Base-by-base conservation (phyloP, 2,329 filamentous ascomycete species). In the Chaetothyriales sp. region DNA sequence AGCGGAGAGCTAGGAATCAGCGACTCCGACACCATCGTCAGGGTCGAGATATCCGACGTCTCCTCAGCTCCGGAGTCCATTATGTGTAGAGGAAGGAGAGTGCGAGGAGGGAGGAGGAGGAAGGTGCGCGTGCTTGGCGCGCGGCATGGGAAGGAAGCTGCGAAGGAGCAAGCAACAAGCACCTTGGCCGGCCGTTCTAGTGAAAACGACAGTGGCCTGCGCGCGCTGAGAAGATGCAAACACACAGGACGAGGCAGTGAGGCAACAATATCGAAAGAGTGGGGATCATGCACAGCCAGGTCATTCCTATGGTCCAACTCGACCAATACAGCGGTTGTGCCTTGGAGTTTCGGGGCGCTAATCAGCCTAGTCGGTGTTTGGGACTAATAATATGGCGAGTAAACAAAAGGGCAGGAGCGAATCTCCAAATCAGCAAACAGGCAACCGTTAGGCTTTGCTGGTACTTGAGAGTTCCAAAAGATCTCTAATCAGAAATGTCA, bases 1-100 rank as follows among this genome's bases (percentile, higher is more conserved):
- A 71, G 60, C 44, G 66, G 64, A 22, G 64, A 66, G 20, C 75
- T 77, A 44, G 54, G 54, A 28, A 52, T 47, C 6, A 39, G 8
- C 32, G 32, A 39, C 32, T 39, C 32, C 32, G 32, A 39, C 32
- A 15, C 32, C 32, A 15, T 15, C 2, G 32, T 39, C 7, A 39
- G 32, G 15, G 10, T 39, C 32, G 32, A 39, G 2, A 39, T 15
- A 15, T 39, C 32, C 32, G 32, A 39, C 32, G 15, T 15, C 8
- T 39, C 32, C 32, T 39, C 32, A 2, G 32, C 32, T 39, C 15
- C 32, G 12, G 10, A 39, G 32, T 39, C 32, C 32, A 39, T 39
- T 15, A 12, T 12, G 5, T 1, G 32, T 2, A 39, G 3, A 15
- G 32, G 32, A 39, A 39, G 32, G 32, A 39, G 7, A 39, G 32